Base-by-base conservation (phyloP, 73 alveolate genomes). In the Paramecium caudatum region DNA sequence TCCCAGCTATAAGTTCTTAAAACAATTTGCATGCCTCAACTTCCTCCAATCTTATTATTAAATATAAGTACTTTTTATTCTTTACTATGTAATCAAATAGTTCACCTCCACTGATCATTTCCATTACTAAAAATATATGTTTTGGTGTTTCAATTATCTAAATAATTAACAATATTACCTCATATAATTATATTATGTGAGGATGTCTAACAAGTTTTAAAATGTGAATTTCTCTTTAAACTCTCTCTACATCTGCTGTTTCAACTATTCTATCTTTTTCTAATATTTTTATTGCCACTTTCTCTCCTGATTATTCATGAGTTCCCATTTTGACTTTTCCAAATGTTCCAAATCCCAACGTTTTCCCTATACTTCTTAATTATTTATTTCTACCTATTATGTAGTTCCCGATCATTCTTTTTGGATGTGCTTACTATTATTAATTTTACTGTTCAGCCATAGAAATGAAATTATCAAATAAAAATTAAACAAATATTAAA, bases 201-300 rank as follows among this genome's bases (percentile, higher is more conserved):
- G 97, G 95, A 68, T 95, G 98, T 19, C 96, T 46, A 49, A 97
- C 94, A 87, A 90, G 95, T 82, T 95, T 95, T 15, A 95, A 90
- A 3, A 95, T 93, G 74, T 91, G 95, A 47, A 95, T 92, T 87
- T 97, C 99, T 88, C 96, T 91, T 91, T 95, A 94, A 1, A 97
- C 98, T 92, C 93, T 97, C 93, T 70, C 96, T 78, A 84, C 96
- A 94, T 25, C 99, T 93, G 94, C 94, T 91, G 78, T 96, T 97
- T 96, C 98, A 16, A 93, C 91, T 62, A 97, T 94, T 92, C 94
- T 93, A 50, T 95, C 92, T 90, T 97, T 97, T 91, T 97, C 97
- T 49, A 97, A 94, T 25, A 97, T 95, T 92, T 97, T 97, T n/a
- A 97, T 97, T 1, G 99, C 99, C 5, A 97, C 99, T 19, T 96